Evolutionary conservation across 495 filamentous ascomycete genomes (phyloP), one percentile per base, ranked within the genome.

Genomic region (Platismatia glauca): DNA sequence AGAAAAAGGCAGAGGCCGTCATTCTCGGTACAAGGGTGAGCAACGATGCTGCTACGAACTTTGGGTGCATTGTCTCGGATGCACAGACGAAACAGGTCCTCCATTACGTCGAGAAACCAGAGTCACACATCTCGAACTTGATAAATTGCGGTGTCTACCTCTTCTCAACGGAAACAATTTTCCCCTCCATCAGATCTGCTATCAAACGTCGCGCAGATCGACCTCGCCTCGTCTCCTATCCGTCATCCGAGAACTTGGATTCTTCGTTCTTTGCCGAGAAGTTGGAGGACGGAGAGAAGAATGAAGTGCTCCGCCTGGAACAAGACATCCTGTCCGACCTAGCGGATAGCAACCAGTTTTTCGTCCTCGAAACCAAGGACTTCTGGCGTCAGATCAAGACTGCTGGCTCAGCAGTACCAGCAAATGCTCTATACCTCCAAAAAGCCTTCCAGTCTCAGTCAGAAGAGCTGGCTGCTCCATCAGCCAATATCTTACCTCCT

Each of bases 331-430:
- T 99, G 44, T 88, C 91, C 58, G 93, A 97, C 69, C 84, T 99
- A 68, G 93, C 94, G 41, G 94, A 99, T 77, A 95, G 85, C 83
- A 92, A 95, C 73, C 91, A 94, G 71, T 99, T 99, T 81, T 99
- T 89, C 75, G 95, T 97, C 24, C 88, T 96, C 74, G 94, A 99
- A 77, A 97, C 94, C 52, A 95, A 96, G 77, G 94, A 96, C 71
- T 99, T 99, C 78, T 99, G 94, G 94, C 92, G 94, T 61, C 94
- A 99, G 81, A 97, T 99, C 82, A 99, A 99, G 83, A 96, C 95
- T 7, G 94, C 94, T 56, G 95, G 95, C 46, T 97, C 94, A 27
- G 94, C 94, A 57, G 91, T 99, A 61, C 95, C 94, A 13, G 94
- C 94, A 63, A 97, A 99, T 71, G 95, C 94, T 2, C 85, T 99